Percentiles rank a stretch among this genome's conserved stretches.
These are phyloP conservation scores for Candida yuanshanica DNA, from an alignment of 805 yeast species.

Conservation along the genomic window DNA sequence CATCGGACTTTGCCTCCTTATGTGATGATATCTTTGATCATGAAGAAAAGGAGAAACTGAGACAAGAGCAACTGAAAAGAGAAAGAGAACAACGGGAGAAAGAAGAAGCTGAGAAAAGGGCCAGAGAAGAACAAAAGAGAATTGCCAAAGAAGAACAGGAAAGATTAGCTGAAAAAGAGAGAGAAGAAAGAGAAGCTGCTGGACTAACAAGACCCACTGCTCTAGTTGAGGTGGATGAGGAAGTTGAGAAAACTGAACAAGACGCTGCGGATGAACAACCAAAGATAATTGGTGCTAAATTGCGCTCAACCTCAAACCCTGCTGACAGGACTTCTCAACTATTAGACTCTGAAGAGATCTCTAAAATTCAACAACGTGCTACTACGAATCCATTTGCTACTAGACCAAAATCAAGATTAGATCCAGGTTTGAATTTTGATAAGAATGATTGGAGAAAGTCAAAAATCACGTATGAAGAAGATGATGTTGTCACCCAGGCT, in stretches of 20 bases:
- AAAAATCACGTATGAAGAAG: constrained; percentile 17
- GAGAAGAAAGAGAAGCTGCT: constrained; percentile 21
- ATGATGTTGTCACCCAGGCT: constrained; percentile 32
- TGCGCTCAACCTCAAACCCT: constrained; percentile 37
- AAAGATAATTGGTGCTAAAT: constrained; percentile 15
- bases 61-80: constrained; percentile 31
- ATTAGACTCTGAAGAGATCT: constrained; percentile 23
- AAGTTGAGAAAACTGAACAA: constrained; percentile 7
- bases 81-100: constrained; percentile 21
- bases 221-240: constrained; percentile 11
- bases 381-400: constrained; percentile 31
- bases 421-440: constrained; percentile 34
- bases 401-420: constrained; percentile 38
- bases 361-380: constrained; percentile 30
- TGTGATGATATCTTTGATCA: constrained; percentile 75
- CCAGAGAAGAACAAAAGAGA: constrained; percentile 13
- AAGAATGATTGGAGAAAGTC: constrained; percentile 16
- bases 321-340: constrained; percentile 17
- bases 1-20: constrained; percentile 70
- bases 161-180: constrained; percentile 10
- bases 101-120: constrained; percentile 20
- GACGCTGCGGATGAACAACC: constrained; percentile 12
- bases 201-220: too few species aligned
- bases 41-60: constrained; percentile 56
- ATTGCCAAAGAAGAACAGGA: constrained; percentile 9